These are phyloP conservation scores for Trichophyton rubrum DNA, from an alignment of 2,329 filamentous ascomycete genomes.

Conservation along the genomic window DNA sequence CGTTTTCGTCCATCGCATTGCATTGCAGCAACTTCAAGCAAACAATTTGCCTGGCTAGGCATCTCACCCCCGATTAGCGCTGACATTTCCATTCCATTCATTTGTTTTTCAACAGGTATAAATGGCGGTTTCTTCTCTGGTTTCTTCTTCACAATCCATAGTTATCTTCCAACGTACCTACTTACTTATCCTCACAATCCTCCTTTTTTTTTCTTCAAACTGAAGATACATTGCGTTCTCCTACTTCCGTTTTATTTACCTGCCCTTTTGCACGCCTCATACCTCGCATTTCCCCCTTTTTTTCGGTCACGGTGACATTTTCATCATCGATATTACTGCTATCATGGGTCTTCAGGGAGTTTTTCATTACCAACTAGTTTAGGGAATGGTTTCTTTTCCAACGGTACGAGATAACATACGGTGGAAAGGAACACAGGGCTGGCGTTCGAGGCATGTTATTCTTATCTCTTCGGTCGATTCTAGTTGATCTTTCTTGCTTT, in stretches of 20 bases:
- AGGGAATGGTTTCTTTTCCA: not conserved
- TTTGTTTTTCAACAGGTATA: not conserved
- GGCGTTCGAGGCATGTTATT: not conserved
- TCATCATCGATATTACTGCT: not conserved
- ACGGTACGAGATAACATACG: not conserved
- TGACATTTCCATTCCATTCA: not conserved
- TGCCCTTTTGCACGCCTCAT: not conserved
- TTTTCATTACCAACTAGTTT: not conserved
- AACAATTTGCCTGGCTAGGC: not conserved
- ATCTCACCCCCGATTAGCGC: not conserved
- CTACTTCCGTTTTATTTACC: not conserved
- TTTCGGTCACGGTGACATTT: not conserved
- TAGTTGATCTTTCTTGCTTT: not conserved
- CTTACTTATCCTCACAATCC: not conserved
- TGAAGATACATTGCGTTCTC: not conserved
- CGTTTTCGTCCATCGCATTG: not conserved
- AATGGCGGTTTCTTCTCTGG: not conserved
- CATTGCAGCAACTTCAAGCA: not conserved
- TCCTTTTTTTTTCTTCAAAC: not conserved
- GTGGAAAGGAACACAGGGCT: not conserved
- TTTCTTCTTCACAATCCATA: not conserved
- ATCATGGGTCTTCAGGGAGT: conserved; percentile 1
- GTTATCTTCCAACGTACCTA: not conserved
- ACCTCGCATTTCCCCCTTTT: not conserved
- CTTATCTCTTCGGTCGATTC: not conserved